A percentile compares a stretch with the other conserved stretches of the same genome.
Conservation (phyloP, 192 early-diverging fungal species). For the Coemansia javaensis region DNA sequence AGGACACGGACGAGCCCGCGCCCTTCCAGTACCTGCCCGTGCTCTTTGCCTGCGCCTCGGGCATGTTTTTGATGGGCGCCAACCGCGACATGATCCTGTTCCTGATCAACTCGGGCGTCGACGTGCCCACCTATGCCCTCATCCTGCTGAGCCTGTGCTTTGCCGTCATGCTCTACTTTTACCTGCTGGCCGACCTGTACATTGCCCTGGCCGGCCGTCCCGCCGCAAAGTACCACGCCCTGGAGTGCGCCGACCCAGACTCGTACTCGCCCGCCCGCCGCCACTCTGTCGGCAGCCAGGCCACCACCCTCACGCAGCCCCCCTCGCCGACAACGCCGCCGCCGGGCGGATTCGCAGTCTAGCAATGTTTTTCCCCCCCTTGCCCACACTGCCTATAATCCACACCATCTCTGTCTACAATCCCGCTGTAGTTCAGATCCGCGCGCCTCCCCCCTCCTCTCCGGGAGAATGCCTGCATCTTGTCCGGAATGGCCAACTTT, state of each 20-base stretch:
- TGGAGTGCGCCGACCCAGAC: slow-evolving; percentile 3
- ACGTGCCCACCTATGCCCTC: slow-evolving; percentile 53
- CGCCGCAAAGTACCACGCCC: slow-evolving; percentile 10
- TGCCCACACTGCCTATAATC: no score
- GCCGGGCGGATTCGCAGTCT: no score
- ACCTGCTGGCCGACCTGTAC: slow-evolving; percentile 48
- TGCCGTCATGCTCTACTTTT: slow-evolving; percentile 48
- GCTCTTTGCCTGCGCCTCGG: slow-evolving; percentile 53
- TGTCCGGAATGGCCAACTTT: no score
- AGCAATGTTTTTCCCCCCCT: no score
- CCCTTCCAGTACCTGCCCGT: slow-evolving; percentile 37
- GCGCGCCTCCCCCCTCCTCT: no score
- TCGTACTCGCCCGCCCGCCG: background rate
- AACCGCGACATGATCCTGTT: slow-evolving; percentile 56
- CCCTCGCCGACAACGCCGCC: no score
- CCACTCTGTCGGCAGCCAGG: slow-evolving; percentile 12
- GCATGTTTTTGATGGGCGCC: slow-evolving; percentile 60
- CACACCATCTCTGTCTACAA: no score
- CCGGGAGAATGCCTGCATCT: no score
- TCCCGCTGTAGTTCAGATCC: no score
- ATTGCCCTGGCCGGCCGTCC: slow-evolving; percentile 10
- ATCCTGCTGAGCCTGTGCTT: slow-evolving; percentile 54
- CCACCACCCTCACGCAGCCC: slow-evolving; percentile 1
- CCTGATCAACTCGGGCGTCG: slow-evolving; percentile 42
- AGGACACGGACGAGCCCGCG: slow-evolving; percentile 19